Base-by-base conservation (phyloP, 1,139 yeast genomes). In the Debaryomyces coudertii region DNA sequence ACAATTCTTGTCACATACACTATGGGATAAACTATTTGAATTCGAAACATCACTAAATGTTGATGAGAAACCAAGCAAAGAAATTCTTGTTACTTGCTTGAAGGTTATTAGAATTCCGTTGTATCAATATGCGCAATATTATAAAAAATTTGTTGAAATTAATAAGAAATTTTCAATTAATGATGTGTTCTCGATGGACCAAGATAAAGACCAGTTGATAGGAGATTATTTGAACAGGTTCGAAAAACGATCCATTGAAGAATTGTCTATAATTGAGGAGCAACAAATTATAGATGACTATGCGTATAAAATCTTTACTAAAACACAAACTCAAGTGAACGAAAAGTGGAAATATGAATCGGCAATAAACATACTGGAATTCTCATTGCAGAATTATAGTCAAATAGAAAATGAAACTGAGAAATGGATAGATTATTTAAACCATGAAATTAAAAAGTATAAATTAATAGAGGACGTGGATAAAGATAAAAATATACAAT, bases 61-160 rank as follows among this genome's bases (percentile, higher is more conserved):
- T 12, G 22, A 35, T 14, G 41, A 20, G n/a, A 34, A 44, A 14
- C n/a, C 8, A 60, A 62, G 14, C 60, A 51, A 55, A n/a, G 54
- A 55, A 30, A 60, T 77, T 6, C 55, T 76, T 5, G 51, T 55
- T 5, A 56, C 81, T 1, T 74, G 82, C 49, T 54, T 73, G 33
- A 65, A 68, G 43, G 65, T 83, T 7, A 66, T 81, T 6, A 60
- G 57, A 14, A 66, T 84, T 2, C 93, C 95, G 0, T 63, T 85
- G 28, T 86, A 87, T 62, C 88, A 85, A 54, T 86, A 87, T 59
- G 81, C 92, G 0, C 79, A 74, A 52, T 86, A 83, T 58, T 82
- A 77, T 54, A 77, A 77, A 42, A 71, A 73, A 28, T 83, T 80
- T 51, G 60, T 67, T 27, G 76, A 75, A 22, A 60, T 80, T 9